Base-by-base conservation (phyloP, 495 filamentous ascomycete genomes). In the Penicillium canariense region DNA sequence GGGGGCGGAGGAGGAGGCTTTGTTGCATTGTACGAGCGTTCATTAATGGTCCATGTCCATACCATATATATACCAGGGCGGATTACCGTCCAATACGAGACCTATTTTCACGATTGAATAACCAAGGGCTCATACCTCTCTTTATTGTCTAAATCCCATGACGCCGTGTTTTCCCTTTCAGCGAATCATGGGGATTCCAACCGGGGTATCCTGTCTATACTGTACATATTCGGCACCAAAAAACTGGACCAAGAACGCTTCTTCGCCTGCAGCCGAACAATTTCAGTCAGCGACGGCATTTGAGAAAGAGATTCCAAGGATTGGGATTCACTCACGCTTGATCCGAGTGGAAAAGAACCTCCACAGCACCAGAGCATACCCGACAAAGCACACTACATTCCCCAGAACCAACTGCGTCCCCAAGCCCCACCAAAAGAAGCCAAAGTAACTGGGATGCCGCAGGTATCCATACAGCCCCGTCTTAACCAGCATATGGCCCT, bases 381-480 rank as follows among this genome's bases (percentile, higher is more conserved):
- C 86, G 18, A 86, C 56, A 17, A 92, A 81, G 62, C 91, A 93
- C 1, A 95, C 61, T 12, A 78, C 68, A 74, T 98, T 98, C 28
- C 93, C 92, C 51, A 96, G 75, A 25, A 95, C 83, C 49, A 97
- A 60, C 77, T 98, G 94, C 34, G 90, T 96, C 1, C 94, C 94
- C n/a, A 97, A 52, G 0, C 87, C 91, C 92, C 91, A 98, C 87
- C 90, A 97, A 66, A 96, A 98, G 72, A 95, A 98, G 1, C 94
- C 94, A 71, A 97, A 97, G 67, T 98, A 98, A 36, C 84, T 85
- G 44, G 94, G 94, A 69, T 98, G 94, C 5, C 94, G 75, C 43
- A 96, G 66, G 28, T 76, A 62, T 2, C 59, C 52, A 64, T 87
- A 88, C 12, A 87, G 48, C 1, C 94, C 94, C 32, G 69, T 77